A percentile compares a stretch with the other conserved stretches of the same genome.
Evolutionary conservation across 306 rosid species (phyloP).

Genomic region (Prinsepia uniflora): DNA sequence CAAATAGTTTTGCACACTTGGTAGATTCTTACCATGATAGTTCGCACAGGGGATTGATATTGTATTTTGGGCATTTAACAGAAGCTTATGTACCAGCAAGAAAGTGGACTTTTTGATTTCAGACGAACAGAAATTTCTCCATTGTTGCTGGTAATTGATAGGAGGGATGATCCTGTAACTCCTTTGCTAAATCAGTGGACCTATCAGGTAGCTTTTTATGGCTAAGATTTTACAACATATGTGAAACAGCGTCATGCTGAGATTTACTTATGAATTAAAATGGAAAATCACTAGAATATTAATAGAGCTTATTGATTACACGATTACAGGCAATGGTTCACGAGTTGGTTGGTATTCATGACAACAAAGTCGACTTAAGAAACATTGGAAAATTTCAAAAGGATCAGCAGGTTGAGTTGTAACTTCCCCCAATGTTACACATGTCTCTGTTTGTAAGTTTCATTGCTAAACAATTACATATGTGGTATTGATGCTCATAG

Average conservation of each 20-base stretch:
- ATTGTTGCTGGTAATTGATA: constrained; percentile 80
- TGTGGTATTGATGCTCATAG: constrained; percentile 39
- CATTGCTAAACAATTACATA: constrained; percentile 17
- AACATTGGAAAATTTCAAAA: constrained; percentile 60
- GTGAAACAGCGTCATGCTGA: constrained; percentile 11
- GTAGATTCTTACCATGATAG: background rate
- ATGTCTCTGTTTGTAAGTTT: constrained; percentile 16
- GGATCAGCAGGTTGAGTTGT: constrained; percentile 84
- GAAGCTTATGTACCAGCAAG: constrained; percentile 95
- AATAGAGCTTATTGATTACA: constrained; percentile 17
- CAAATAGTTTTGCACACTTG: background rate
- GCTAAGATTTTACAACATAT: constrained; percentile 12
- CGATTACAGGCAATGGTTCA: constrained; percentile 89
- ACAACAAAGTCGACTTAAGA: constrained; percentile 86
- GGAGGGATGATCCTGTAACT: constrained; percentile 96
- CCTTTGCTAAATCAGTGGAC: constrained; percentile 94
- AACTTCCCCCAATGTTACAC: constrained; percentile 12
- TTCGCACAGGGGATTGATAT: constrained; percentile 29
- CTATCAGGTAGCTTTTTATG: constrained; percentile 62
- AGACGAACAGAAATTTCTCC: constrained; percentile 89
- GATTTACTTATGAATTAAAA: background rate
- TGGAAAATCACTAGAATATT: constrained; percentile 1
- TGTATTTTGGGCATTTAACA: constrained; percentile 42
- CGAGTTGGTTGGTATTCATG: constrained; percentile 91
- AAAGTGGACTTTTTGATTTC: constrained; percentile 90